phyloP scores from a whole-genome alignment of 768 basidiomycete genomes.

The Pluteus cervinus region DNA sequence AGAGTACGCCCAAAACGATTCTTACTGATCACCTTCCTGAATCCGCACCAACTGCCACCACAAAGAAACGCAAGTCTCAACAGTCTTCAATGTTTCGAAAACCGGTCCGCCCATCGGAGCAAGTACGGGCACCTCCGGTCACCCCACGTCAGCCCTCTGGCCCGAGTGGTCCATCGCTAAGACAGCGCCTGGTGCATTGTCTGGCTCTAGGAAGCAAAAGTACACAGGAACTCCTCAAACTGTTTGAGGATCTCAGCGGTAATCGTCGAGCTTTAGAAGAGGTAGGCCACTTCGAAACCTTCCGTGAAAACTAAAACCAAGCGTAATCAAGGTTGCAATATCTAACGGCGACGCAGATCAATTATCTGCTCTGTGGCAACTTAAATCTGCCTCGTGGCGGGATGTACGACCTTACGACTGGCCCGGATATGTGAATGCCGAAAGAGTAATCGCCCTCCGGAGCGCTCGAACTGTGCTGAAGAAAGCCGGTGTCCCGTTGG shows the following conservation, averaged over 20 bases:
- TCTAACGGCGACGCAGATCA: slow-evolving; percentile 30
- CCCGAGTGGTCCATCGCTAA: too few species aligned
- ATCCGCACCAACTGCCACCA: slow-evolving; percentile 20
- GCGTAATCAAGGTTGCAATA: slow-evolving; percentile 39
- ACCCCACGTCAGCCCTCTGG: too few species aligned
- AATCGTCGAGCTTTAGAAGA: too few species aligned
- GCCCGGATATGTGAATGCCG: slow-evolving; percentile 39
- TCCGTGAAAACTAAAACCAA: slow-evolving; percentile 27
- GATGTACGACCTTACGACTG: slow-evolving; percentile 69
- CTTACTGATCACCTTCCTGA: slow-evolving; percentile 40
- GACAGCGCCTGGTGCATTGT: too few species aligned
- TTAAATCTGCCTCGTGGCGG: slow-evolving; percentile 54
- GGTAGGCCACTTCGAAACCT: too few species aligned
- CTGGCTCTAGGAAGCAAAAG: too few species aligned
- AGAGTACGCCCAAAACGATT: slow-evolving; percentile 40
- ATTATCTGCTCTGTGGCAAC: slow-evolving; percentile 36
- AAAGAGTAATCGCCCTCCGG: slow-evolving; percentile 44
- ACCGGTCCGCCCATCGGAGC: too few species aligned
- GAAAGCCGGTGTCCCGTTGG: slow-evolving; percentile 48
- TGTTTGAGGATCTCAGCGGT: too few species aligned
- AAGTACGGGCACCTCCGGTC: too few species aligned
- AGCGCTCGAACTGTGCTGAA: slow-evolving; percentile 44
- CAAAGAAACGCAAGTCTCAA: too few species aligned
- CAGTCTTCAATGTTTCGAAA: too few species aligned
- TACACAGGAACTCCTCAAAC: too few species aligned